Evolutionary conservation across 768 basidiomycete genomes (phyloP).

Genomic region (Tylopilus sp.): DNA sequence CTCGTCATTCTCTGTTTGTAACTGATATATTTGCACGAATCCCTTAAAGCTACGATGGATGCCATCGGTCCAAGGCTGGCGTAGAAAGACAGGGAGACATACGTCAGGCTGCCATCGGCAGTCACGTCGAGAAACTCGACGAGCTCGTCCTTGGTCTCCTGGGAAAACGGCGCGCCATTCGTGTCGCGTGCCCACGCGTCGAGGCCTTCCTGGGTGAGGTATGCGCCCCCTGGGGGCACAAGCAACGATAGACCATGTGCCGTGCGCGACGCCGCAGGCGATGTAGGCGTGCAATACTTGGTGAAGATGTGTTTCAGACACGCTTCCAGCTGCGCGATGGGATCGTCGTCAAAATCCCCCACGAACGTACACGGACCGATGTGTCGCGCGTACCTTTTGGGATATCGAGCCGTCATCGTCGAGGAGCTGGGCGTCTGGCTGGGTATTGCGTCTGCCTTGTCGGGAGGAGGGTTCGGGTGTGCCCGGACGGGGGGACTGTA

Average conservation of each 20-base stretch:
- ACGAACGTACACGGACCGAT: not conserved
- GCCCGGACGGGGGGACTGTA: constrained; percentile 51
- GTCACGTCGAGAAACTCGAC: constrained; percentile 73
- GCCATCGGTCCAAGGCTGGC: not conserved
- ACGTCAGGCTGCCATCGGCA: constrained; percentile 72
- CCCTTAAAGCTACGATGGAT: constrained; percentile 58
- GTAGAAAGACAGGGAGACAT: constrained; percentile 25
- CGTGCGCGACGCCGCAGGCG: constrained; percentile 17
- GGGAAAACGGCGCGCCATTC: constrained; percentile 75
- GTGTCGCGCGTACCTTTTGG: constrained; percentile 48
- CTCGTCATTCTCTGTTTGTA: constrained; percentile 84
- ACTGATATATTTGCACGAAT: constrained; percentile 77
- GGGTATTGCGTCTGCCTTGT: constrained; percentile 54
- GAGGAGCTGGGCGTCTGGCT: constrained; percentile 52
- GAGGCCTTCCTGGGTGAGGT: constrained; percentile 54
- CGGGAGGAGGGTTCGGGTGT: constrained; percentile 61
- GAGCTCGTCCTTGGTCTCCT: constrained; percentile 76
- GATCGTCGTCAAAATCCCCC: too few relatives aligned
- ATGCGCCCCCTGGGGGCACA: constrained; percentile 50
- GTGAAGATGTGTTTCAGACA: constrained; percentile 77
- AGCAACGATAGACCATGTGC: constrained; percentile 33
- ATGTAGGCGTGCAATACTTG: constrained; percentile 62
- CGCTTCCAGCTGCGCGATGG: constrained; percentile 49
- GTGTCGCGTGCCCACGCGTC: constrained; percentile 79
- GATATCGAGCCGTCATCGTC: constrained; percentile 71